Base-by-base conservation (phyloP, 2,329 filamentous ascomycete species). In the Aspergillus glaucus region DNA sequence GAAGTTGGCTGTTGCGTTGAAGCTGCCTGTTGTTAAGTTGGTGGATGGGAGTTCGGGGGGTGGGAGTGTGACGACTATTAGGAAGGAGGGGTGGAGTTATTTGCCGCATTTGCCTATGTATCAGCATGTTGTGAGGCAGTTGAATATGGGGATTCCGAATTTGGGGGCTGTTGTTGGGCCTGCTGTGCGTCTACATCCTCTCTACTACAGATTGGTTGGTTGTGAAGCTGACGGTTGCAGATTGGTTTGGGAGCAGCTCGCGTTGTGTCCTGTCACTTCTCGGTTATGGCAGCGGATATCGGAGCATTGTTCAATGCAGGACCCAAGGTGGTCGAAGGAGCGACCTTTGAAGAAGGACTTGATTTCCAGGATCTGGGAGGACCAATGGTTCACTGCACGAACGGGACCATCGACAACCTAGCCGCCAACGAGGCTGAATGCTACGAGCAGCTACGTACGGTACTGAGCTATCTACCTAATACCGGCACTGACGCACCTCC, bases 401-500 rank as follows among this genome's bases (percentile, higher is more conserved):
- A 85, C 50, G 82, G 82, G 0, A 85, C 81, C 0, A 83, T 85
- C 44, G 82, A 85, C 51, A 85, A 85, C 46, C 68, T 84, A 2
- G 81, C 81, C 0, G 69, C 73, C 3, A 76, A 81, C 50, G 81
- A 85, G 60, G 70, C 71, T n/a, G 79, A 77, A 36, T 82, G 80
- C 52, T 84, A 83, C 50, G 75, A 79, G 55, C 82, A 85, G 60
- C 60, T 85, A 3, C 69, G 79, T 1, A 78, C 72, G 0, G 75
- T 85, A 1, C 59, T 85, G 17, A 66, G 71, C 21, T 85, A 79
- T 53, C 65, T 85, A 1, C 81, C 82, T 1, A 78, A 82, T 52
- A 78, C 70, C 28, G 81, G 81, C 0, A 74, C 70, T 2, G 72
- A 79, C 28, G 61, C 78, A 3, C 81, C 82, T 6, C 81, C 81